phyloP scores from a whole-genome alignment of 805 yeast genomes.

The Brettanomyces anomalus region DNA sequence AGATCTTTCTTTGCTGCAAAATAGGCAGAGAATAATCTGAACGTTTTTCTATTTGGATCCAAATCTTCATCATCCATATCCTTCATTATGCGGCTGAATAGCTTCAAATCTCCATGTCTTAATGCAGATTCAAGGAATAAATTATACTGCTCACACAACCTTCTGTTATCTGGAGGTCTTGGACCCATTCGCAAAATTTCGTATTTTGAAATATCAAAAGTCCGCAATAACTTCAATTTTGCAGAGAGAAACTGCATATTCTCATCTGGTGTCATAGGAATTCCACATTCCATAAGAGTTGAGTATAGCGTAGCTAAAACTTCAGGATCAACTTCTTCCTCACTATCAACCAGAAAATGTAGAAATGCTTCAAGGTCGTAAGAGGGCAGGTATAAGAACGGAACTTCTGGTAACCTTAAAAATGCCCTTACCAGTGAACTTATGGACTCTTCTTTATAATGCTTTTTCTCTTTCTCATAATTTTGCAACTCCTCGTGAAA shows the following conservation, averaged over 20 bases:
- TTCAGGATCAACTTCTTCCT: slow-evolving; percentile 7
- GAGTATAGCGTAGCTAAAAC: slow-evolving; percentile 9
- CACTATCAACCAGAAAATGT: slow-evolving; percentile 7
- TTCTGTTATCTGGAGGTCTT: slow-evolving; percentile 8
- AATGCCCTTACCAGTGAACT: slow-evolving; percentile 6
- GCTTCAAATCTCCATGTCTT: not conserved
- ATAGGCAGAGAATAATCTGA: slow-evolving; percentile 11
- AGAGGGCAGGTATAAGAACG: slow-evolving; percentile 10
- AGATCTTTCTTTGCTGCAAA: slow-evolving; percentile 9
- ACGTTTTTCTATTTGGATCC: slow-evolving; percentile 13
- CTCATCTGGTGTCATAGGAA: slow-evolving; percentile 15
- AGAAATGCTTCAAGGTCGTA: slow-evolving; percentile 15
- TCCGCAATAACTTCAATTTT: slow-evolving; percentile 4
- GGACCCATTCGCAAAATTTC: slow-evolving; percentile 5
- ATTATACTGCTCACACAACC: slow-evolving; percentile 2
- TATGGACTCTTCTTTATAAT: not conserved
- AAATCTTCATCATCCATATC: not conserved
- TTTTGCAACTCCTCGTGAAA: slow-evolving; percentile 7
- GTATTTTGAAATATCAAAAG: slow-evolving; percentile 9
- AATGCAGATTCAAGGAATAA: slow-evolving; percentile 1
- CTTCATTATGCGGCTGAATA: not conserved
- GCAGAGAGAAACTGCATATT: slow-evolving; percentile 9
- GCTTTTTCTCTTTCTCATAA: not conserved
- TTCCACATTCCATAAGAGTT: slow-evolving; percentile 12
- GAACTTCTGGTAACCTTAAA: slow-evolving; percentile 13